A percentile compares a stretch with the other conserved stretches of the same genome.
phyloP scores from a whole-genome alignment of 768 basidiomycete species.

The Jaapia argillacea region DNA sequence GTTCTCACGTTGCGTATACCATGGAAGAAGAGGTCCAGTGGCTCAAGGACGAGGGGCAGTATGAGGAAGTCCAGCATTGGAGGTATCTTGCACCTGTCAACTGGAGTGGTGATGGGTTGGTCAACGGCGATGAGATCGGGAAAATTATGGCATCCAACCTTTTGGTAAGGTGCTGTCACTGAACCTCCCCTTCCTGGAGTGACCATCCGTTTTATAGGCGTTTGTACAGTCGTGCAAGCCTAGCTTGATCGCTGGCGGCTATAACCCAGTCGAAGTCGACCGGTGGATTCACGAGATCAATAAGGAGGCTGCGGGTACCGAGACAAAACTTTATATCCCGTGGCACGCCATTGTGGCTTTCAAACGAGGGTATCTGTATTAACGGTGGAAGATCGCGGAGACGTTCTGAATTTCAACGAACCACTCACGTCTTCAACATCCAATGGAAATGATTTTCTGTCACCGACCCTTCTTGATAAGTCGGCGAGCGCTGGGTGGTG shows the following conservation, averaged over 20 bases:
- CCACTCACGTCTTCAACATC: too few species aligned
- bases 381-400: too few species aligned
- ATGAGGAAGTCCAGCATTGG: slow-evolving; percentile 4
- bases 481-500: too few species aligned
- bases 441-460: too few species aligned
- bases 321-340: neutral
- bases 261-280: neutral
- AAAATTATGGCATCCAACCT: slow-evolving; percentile 10
- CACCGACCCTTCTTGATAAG: too few species aligned
- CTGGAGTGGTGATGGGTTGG: slow-evolving; percentile 12
- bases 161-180: slow-evolving; percentile 7
- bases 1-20: slow-evolving; percentile 10
- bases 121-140: slow-evolving; percentile 11
- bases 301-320: neutral
- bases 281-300: neutral
- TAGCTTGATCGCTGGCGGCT: neutral
- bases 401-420: too few species aligned
- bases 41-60: slow-evolving; percentile 3
- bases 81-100: slow-evolving; percentile 12
- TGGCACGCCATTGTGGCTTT: neutral
- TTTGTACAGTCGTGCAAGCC: neutral
- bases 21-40: slow-evolving; percentile 6
- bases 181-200: too few species aligned
- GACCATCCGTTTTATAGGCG: neutral
- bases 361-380: too few species aligned